Percentiles rank a stretch among this genome's conserved stretches.
These are phyloP conservation scores for Penicillium sp. DNA, from an alignment of 2,329 filamentous ascomycete species.

Conservation along the genomic window DNA sequence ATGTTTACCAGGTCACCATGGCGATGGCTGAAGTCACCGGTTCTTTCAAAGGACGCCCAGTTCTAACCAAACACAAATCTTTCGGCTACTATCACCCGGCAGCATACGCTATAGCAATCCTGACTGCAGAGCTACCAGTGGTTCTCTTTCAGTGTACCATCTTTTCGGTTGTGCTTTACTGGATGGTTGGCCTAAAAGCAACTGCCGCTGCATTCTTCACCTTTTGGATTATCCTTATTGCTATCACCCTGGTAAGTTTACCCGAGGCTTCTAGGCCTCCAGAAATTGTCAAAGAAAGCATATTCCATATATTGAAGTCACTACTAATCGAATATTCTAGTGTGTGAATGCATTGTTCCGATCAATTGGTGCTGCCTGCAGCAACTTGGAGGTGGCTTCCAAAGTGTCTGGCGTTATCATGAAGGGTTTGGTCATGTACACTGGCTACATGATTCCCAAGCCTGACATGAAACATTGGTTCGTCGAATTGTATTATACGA, in stretches of 20 bases:
- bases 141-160: constrained; percentile 60
- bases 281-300: constrained; percentile 4
- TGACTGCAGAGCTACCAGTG: constrained; percentile 53
- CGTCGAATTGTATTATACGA: constrained; percentile 46
- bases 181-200: constrained; percentile 59
- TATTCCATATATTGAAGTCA: neutral
- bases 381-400: constrained; percentile 59
- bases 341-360: constrained; percentile 61
- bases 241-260: constrained; percentile 51
- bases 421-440: constrained; percentile 39
- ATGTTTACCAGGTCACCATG: constrained; percentile 62
- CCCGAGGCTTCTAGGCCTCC: neutral
- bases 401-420: constrained; percentile 50
- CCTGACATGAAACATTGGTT: constrained; percentile 56
- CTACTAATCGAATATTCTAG: constrained; percentile 16
- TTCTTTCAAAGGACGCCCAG: constrained; percentile 60
- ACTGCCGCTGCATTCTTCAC: constrained; percentile 61
- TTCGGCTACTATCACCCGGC: constrained; percentile 60
- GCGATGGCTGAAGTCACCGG: constrained; percentile 67
- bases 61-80: constrained; percentile 59
- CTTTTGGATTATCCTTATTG: constrained; percentile 58
- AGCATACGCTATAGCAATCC: constrained; percentile 45
- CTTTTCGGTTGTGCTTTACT: constrained; percentile 63
- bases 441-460: constrained; percentile 47
- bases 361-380: constrained; percentile 55